Evolutionary conservation across 192 early-diverging fungal species (phyloP), one percentile per base, ranked within the genome.

Genomic region (Coemansia sp.): DNA sequence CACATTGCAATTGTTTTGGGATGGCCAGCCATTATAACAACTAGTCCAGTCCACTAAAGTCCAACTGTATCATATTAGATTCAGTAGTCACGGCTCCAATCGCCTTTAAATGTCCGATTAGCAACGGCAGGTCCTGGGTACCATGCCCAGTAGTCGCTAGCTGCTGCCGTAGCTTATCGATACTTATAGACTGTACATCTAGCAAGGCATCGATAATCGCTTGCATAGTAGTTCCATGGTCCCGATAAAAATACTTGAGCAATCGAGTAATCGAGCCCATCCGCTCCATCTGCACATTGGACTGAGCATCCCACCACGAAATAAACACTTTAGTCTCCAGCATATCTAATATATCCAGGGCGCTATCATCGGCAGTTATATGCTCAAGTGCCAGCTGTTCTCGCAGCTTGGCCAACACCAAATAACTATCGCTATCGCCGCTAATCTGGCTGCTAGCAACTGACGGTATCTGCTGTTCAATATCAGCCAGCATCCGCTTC

Each of bases 221-320:
- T 14, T 72, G 75, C 75, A 78, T 78, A 3, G 65, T 72, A 0
- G 69, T 37, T 0, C 75, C 75, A n/a, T 78, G 65, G 40, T 78
- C 75, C 54, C 63, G 65, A 53, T 72, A 78, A n/a, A 78, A 72
- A 36, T 68, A 78, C 15, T 65, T 60, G 46, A 78, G 46, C 18
- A 78, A 55, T 14, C 70, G 36, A 0, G 59, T 38, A 23, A 72
- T 44, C 41, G 61, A 78, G 14, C 55, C 47, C 53, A 68, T 40
- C 9, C 75, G 57, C 36, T 57, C 55, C 2, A 57, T 51, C 58
- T 78, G 75, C 38, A 66, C 10, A 19, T 49, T 53, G 0, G 61
- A 58, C 19, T 53, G 62, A 0, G 35, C 19, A n/a, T 77, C 73
- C 73, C 73, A 77, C 73, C 73, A 77, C 7, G 73, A 64, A 0